phyloP scores from a whole-genome alignment of 2,329 filamentous ascomycete species.

The Myriosclerotinia duriaeana region DNA sequence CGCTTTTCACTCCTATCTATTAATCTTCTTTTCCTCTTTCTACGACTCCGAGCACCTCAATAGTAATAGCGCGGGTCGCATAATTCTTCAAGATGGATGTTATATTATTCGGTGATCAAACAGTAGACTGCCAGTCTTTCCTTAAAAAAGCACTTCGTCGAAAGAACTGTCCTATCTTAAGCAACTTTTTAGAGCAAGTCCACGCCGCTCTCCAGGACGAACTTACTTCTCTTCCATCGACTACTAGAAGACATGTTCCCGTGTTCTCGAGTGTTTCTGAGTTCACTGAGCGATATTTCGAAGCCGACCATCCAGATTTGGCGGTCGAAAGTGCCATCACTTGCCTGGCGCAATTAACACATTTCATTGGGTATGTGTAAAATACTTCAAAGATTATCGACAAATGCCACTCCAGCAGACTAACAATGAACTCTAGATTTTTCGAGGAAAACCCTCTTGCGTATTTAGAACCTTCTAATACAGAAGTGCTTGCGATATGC shows the following conservation, averaged over 20 bases:
- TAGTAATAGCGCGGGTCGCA: slow-evolving; percentile 22
- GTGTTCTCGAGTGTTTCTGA: slow-evolving; percentile 62
- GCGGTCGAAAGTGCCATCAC: slow-evolving; percentile 64
- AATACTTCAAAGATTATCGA: neutral
- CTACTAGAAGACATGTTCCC: slow-evolving; percentile 58
- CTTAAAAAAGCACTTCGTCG: slow-evolving; percentile 28
- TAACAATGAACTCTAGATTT: slow-evolving; percentile 6
- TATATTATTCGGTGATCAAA: slow-evolving; percentile 32
- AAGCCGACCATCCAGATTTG: slow-evolving; percentile 56
- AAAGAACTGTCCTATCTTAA: slow-evolving; percentile 30
- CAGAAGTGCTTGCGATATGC: slow-evolving; percentile 32
- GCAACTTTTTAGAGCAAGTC: slow-evolving; percentile 56
- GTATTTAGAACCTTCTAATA: slow-evolving; percentile 19
- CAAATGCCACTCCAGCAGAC: neutral
- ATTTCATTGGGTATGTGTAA: slow-evolving; percentile 63
- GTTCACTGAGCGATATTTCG: slow-evolving; percentile 63
- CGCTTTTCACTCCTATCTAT: neutral
- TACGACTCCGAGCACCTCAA: neutral
- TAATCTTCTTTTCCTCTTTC: slow-evolving; percentile 4
- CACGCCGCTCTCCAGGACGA: slow-evolving; percentile 59
- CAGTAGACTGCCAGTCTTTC: slow-evolving; percentile 29
- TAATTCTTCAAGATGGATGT: slow-evolving; percentile 32
- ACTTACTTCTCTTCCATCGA: slow-evolving; percentile 54
- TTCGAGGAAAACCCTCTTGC: slow-evolving; percentile 21
- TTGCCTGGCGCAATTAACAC: slow-evolving; percentile 63